Evolutionary conservation across 495 filamentous ascomycete species (phyloP).

Genomic region (Xylaria intraflava): DNA sequence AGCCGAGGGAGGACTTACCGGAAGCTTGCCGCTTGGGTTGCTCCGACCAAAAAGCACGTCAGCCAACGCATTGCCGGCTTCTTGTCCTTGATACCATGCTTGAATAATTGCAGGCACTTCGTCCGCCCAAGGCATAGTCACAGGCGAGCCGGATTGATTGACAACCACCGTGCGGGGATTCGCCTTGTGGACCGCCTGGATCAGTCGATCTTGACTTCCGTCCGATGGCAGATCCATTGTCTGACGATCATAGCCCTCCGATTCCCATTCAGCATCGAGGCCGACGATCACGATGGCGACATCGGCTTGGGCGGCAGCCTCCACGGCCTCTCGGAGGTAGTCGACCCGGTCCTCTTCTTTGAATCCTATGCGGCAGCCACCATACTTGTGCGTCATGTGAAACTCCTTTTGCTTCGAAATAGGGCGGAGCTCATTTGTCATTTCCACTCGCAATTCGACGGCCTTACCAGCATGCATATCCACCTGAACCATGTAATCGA

Average conservation of each 20-base stretch:
- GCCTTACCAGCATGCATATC: slow-evolving; percentile 44
- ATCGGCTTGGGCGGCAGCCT: slow-evolving; percentile 60
- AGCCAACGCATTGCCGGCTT: slow-evolving; percentile 78
- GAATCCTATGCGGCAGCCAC: slow-evolving; percentile 74
- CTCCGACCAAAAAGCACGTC: slow-evolving; percentile 80
- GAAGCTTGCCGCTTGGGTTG: slow-evolving; percentile 83
- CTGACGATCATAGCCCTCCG: slow-evolving; percentile 77
- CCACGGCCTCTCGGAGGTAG: slow-evolving; percentile 63
- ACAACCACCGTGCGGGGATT: slow-evolving; percentile 74
- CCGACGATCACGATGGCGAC: slow-evolving; percentile 76
- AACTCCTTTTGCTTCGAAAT: slow-evolving; percentile 43
- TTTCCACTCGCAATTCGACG: slow-evolving; percentile 48
- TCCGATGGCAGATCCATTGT: slow-evolving; percentile 70
- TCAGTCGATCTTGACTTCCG: slow-evolving; percentile 67
- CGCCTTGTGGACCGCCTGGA: slow-evolving; percentile 59
- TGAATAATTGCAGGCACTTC: slow-evolving; percentile 63
- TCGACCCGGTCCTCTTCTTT: slow-evolving; percentile 63
- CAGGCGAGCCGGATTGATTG: slow-evolving; percentile 77
- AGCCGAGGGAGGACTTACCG: slow-evolving; percentile 34
- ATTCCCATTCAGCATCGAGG: slow-evolving; percentile 81
- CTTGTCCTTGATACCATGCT: slow-evolving; percentile 79
- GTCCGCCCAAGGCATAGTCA: slow-evolving; percentile 76
- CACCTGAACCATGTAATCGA: slow-evolving; percentile 48
- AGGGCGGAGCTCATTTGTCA: slow-evolving; percentile 56
- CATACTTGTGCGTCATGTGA: slow-evolving; percentile 52